Base-by-base conservation (phyloP, 2,329 filamentous ascomycete genomes). In the Sclerotinia borealis region DNA sequence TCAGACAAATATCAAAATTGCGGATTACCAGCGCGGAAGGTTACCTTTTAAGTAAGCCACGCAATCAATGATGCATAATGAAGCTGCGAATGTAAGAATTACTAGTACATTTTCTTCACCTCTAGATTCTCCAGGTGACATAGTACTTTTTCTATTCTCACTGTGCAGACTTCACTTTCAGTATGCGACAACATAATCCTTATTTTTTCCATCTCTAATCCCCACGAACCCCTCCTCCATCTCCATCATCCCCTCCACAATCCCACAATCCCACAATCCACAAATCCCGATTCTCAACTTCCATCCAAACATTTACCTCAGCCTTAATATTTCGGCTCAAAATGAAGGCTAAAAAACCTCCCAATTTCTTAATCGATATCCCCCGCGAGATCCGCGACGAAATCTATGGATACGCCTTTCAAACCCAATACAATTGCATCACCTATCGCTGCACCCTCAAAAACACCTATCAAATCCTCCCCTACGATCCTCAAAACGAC, bases 401-500 rank as follows among this genome's bases (percentile, higher is more conserved):
- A 50, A 63, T 63, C 47, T 63, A 63, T 37, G 22, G 22, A 43
- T 50, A 45, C 13, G 61, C 55, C 43, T 51, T 63, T 9, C 41
- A 48, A 59, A 59, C 61, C n/a, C 36, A 17, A 3, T 37, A 22
- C 17, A n/a, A 47, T 10, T 51, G 55, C 56, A 29, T 63, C 31
- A 63, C 51, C 2, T 63, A 47, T 19, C 60, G 50, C 31, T 39
- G 22, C 25, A 63, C 60, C 5, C 15, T 39, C 11, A 47, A 25
- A 6, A 27, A 45, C 22, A 58, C 51, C 6, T 63, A 47, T 22
- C 41, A 47, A 29, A 29, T 63, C 22, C 36, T 58, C 13, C 31
- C 52, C 9, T 59, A 63, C 34, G 60, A 63, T 29, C 41, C 52
- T 3, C 60, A 63, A 58, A 63, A 63, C 43, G 60, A 63, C 27